Base-by-base conservation (phyloP, 2,329 filamentous ascomycete genomes). In the Leptodontidium sp. region DNA sequence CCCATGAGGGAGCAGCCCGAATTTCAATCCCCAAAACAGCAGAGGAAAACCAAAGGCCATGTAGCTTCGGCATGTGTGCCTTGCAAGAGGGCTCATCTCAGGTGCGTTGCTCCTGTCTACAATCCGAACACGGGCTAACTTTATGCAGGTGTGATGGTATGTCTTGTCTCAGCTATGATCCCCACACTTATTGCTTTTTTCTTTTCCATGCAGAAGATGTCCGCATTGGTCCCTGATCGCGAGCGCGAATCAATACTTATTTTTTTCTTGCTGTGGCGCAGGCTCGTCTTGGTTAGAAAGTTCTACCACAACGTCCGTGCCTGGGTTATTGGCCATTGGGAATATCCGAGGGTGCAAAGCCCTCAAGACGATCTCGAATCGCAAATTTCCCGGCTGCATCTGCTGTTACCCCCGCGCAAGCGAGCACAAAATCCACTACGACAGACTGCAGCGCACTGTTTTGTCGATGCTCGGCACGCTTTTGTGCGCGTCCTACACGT, bases 61-160 rank as follows among this genome's bases (percentile, higher is more conserved):
- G 93, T 95, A 64, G 91, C 92, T 62, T 94, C 92, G 45, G 93
- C 93, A 32, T 96, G 93, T 78, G 90, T 95, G 73, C 93, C 93
- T 69, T 96, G 93, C 82, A 95, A 95, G 79, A 90, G 89, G 79
- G 93, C 93, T 47, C 93, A 96, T 86, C 85, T 96, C 72, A 85
- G 88, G 87, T 90, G 70, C 72, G 72, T 71, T 38, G 32, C 21
- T 59, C 35, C 35, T 47, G 40, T 47, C 35, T 64, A 52, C 53
- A 52, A 62, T 45, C 65, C 26, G 45, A 65, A 67, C 47, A 69
- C 35, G 66, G 61, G 69, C 79, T 84, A 77, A 84, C 77, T 55
- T 66, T 38, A 71, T 70, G 61, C 72, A 90, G 88, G 80, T 90
- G 88, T 78, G 88, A 90, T 77, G 86, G 88, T 90, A 90, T 77